Base-by-base conservation (phyloP, 805 yeast species). In the Candida awuae region DNA sequence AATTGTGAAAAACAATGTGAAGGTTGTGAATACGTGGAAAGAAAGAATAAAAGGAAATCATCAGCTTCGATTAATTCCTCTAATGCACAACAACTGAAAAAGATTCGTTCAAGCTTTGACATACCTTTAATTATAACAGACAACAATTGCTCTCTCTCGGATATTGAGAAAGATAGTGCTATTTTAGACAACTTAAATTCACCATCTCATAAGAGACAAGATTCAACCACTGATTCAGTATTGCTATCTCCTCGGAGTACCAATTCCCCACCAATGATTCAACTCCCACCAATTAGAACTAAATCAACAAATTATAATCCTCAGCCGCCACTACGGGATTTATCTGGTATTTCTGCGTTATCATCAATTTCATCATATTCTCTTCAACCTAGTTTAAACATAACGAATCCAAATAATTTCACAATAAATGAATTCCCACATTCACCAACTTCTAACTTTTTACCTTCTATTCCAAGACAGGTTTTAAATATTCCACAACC, bases 21-120 rank as follows among this genome's bases (percentile, higher is more conserved):
- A 35, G 31, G 33, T 2, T 72, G 77, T 48, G 56, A 55, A 29
- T 71, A 71, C 46, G 66, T 68, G 49, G 73, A 52, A 60, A 59
- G 43, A 43, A 58, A 52, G 34, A 51, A 50, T 41, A 47, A 49
- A 46, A 26, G 63, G 46, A 47, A 53, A 45, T 20, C 39, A 5
- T 27, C 28, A 38, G 41, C 32, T 35, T 14, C 23, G 14, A n/a
- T n/a, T 19, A 30, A 19, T 21, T 12, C 17, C 4, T n/a, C 30
- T n/a, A 17, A 6, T 14, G 12, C 13, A 15, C 20, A 6, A 16
- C 8, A 18, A 5, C 22, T 10, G 9, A 32, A 28, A 28, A 20
- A 20, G 4, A 9, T 15, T 16, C 25, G 16, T 13, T 29, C 22
- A 34, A 18, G 19, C 12, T 19, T 21, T 16, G n/a, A 27, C 6